Conservation (phyloP, 2,329 filamentous ascomycete species). For the Talaromyces piceae region DNA sequence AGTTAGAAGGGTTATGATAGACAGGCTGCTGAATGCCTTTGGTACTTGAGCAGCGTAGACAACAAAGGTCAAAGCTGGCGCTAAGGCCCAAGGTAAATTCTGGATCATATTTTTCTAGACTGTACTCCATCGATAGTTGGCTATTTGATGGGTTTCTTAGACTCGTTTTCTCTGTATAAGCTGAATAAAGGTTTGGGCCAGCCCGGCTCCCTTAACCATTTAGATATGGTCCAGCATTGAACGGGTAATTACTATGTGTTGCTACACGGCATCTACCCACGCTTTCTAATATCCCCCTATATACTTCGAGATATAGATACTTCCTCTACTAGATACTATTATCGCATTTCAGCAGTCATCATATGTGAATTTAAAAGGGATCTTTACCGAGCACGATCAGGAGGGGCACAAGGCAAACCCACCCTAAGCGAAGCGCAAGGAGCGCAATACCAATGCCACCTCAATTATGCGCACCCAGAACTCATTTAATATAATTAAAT, state of each 20-base stretch:
- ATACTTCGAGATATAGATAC: conserved; percentile 8
- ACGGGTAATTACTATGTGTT: conserved; percentile 33
- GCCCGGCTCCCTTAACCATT: conserved; percentile 32
- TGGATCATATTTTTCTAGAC: conserved; percentile 17
- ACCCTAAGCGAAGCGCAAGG: conserved; percentile 3
- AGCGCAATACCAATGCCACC: conserved; percentile 1
- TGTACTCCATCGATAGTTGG: conserved; percentile 7
- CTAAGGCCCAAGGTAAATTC: conserved; percentile 13
- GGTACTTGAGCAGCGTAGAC: conserved; percentile 10
- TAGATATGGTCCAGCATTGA: conserved; percentile 35
- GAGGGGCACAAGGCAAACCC: conserved; percentile 5
- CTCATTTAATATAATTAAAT: conserved; percentile 8
- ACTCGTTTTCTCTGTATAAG: conserved; percentile 10
- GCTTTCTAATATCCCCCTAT: conserved; percentile 19
- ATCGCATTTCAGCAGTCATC: neutral
- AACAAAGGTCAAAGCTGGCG: conserved; percentile 16
- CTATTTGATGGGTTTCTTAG: conserved; percentile 13
- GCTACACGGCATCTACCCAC: conserved; percentile 37
- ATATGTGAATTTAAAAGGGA: neutral
- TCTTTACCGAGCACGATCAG: conserved; percentile 1
- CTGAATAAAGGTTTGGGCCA: conserved; percentile 18
- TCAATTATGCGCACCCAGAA: conserved; percentile 9
- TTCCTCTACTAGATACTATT: conserved; percentile 3
- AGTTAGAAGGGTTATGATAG: conserved; percentile 18
- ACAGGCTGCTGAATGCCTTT: conserved; percentile 18